These are phyloP conservation scores for Physcia stellaris DNA, from an alignment of 495 filamentous ascomycete species.

Conservation along the genomic window DNA sequence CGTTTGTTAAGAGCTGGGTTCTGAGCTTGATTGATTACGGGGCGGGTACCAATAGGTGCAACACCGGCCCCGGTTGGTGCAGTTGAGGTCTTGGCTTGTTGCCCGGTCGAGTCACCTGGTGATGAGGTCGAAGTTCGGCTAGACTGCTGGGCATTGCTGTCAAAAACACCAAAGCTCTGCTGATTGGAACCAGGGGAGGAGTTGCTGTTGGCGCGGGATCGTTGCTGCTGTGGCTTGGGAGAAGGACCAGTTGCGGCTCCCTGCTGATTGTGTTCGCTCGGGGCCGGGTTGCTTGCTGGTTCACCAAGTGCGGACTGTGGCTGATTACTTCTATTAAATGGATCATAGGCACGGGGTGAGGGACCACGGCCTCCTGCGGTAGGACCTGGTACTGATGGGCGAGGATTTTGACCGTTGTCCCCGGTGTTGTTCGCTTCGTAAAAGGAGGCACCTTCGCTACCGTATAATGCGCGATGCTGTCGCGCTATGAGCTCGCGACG, in stretches of 20 bases:
- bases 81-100: conserved; percentile 41
- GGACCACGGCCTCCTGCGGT: conserved; percentile 34
- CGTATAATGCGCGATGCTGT: conserved; percentile 86
- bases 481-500: conserved; percentile 91
- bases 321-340: conserved; percentile 37
- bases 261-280: conserved; percentile 12
- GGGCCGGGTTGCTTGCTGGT: conserved; percentile 21
- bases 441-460: conserved; percentile 52
- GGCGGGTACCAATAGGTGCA: conserved; percentile 88
- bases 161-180: conserved; percentile 52
- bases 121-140: conserved; percentile 82
- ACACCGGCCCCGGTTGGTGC: conserved; percentile 51
- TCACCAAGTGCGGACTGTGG: conserved; percentile 25
- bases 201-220: conserved; percentile 76
- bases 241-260: conserved; percentile 21
- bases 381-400: conserved; percentile 39
- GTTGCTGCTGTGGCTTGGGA: conserved; percentile 39
- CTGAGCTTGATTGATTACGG: conserved; percentile 36
- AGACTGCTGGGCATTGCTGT: conserved; percentile 56
- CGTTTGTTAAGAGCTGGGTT: conserved; percentile 71
- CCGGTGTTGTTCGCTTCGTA: conserved; percentile 43
- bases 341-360: conserved; percentile 51
- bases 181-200: conserved; percentile 66
- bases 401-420: conserved; percentile 46
- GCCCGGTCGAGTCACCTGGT: conserved; percentile 75